Percentiles rank a stretch among this genome's conserved stretches.
Conservation (phyloP, 768 basidiomycete species). For the Russula ochroleuca region DNA sequence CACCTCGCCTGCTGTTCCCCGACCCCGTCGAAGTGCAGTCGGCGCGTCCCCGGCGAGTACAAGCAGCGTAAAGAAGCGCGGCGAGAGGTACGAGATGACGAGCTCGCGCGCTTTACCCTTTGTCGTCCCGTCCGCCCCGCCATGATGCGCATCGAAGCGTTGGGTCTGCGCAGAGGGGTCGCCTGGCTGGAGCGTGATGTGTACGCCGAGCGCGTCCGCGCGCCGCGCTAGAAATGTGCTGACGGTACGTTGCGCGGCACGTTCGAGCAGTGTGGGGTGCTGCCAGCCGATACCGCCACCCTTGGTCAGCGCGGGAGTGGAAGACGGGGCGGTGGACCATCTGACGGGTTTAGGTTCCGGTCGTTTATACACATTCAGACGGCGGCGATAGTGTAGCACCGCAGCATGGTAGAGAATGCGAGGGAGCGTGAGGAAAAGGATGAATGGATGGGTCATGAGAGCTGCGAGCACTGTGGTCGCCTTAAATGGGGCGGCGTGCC, state of each 20-base stretch:
- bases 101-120: not conserved
- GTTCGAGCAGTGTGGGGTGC: constrained; percentile 1
- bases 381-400: constrained; percentile 1
- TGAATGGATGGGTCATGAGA: constrained; percentile 47
- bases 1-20: not conserved
- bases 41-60: not conserved
- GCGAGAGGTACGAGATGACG: constrained; percentile 41
- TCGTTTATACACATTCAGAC: constrained; percentile 1
- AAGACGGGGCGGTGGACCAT: not conserved
- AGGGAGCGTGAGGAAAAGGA: constrained; percentile 37
- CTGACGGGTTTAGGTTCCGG: constrained; percentile 6
- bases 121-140: not conserved
- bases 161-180: constrained; percentile 23
- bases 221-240: constrained; percentile 39
- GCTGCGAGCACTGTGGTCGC: constrained; percentile 37
- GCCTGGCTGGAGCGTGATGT: constrained; percentile 40
- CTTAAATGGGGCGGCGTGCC: not conserved
- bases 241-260: not conserved
- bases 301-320: not conserved
- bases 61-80: constrained; percentile 42
- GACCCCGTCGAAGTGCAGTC: not conserved
- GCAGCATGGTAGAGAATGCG: not conserved
- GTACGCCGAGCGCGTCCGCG: constrained; percentile 35
- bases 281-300: constrained; percentile 7
- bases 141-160: not conserved